Evolutionary conservation across 83 land plant genomes (phyloP).

Genomic region (Diphasiastrum complanatum): DNA sequence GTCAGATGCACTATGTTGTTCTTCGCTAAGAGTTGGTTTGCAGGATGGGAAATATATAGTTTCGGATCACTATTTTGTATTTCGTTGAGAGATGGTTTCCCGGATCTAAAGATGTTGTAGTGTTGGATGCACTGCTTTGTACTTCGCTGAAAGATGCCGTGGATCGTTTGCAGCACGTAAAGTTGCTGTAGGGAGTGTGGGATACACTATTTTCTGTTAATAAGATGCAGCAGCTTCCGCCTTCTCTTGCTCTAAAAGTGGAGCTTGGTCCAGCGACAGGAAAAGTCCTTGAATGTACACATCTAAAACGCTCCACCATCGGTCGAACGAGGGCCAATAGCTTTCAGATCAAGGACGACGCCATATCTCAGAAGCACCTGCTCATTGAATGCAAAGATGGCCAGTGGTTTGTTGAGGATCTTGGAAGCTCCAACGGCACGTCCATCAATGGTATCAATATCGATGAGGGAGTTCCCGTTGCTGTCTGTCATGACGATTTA

Average conservation of each 20-base stretch:
- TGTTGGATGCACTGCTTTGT: too few relatives aligned
- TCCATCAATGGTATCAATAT: conserved; percentile 14
- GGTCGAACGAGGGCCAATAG: conserved; percentile 21
- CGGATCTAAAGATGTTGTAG: too few relatives aligned
- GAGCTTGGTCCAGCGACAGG: conserved; percentile 26
- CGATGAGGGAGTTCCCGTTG: conserved; percentile 6
- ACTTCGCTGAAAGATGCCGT: too few relatives aligned
- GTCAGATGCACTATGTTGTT: too few relatives aligned
- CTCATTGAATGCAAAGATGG: conserved; percentile 20
- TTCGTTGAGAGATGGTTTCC: too few relatives aligned
- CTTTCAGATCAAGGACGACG: conserved; percentile 34
- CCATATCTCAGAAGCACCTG: conserved; percentile 35
- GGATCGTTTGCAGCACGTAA: too few relatives aligned
- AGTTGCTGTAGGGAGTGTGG: too few relatives aligned
- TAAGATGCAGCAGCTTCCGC: too few relatives aligned
- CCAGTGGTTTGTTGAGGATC: conserved; percentile 18
- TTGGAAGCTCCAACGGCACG: conserved; percentile 33
- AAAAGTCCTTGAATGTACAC: neutral
- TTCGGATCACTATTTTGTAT: too few relatives aligned
- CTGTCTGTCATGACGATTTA: conserved; percentile 14
- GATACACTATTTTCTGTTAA: too few relatives aligned
- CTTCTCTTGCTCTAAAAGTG: conserved; percentile 18
- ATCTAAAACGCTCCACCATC: conserved; percentile 21
- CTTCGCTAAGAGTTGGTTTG: too few relatives aligned
- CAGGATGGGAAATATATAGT: too few relatives aligned